phyloP scores from a whole-genome alignment of 2,329 filamentous ascomycete genomes.

The Exophiala xenobiotica region DNA sequence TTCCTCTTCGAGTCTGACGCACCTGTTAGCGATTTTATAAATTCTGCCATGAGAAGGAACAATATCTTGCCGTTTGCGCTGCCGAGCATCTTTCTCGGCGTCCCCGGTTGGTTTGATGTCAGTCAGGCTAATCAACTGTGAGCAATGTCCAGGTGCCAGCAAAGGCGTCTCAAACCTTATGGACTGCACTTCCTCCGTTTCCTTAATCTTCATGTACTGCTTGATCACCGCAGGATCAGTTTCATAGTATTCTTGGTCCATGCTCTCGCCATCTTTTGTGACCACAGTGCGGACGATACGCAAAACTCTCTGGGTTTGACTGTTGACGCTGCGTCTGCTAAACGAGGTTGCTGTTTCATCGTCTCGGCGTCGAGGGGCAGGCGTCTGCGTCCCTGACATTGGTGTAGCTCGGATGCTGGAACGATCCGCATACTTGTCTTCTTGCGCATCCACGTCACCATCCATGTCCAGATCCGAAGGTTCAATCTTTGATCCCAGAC shows the following conservation, averaged over 20 bases:
- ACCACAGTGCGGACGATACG: conserved; percentile 68
- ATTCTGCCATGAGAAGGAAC: background rate
- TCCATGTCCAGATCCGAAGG: conserved; percentile 71
- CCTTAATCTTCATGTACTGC: conserved; percentile 78
- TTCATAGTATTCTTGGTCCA: conserved; percentile 58
- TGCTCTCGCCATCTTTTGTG: conserved; percentile 61
- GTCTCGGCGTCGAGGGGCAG: conserved; percentile 52
- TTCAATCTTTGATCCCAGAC: conserved; percentile 70
- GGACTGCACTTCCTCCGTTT: conserved; percentile 67
- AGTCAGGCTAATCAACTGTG: conserved; percentile 18
- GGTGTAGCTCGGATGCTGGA: conserved; percentile 55
- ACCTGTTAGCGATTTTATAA: conserved; percentile 30
- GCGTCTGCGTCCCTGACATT: conserved; percentile 65
- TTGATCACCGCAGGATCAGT: conserved; percentile 83
- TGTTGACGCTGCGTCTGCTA: conserved; percentile 67
- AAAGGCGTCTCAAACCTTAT: conserved; percentile 61
- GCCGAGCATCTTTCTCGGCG: conserved; percentile 62
- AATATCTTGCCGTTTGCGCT: conserved; percentile 54
- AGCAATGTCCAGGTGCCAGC: conserved; percentile 1
- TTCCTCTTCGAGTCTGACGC: conserved; percentile 51
- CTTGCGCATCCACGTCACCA: conserved; percentile 53
- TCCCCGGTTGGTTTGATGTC: conserved; percentile 61
- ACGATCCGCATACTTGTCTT: conserved; percentile 45
- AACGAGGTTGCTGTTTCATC: conserved; percentile 82
- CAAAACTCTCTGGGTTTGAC: conserved; percentile 56